These are phyloP conservation scores for Yamadazyma friedrichii DNA, from an alignment of 1,139 yeast genomes.

Conservation along the genomic window DNA sequence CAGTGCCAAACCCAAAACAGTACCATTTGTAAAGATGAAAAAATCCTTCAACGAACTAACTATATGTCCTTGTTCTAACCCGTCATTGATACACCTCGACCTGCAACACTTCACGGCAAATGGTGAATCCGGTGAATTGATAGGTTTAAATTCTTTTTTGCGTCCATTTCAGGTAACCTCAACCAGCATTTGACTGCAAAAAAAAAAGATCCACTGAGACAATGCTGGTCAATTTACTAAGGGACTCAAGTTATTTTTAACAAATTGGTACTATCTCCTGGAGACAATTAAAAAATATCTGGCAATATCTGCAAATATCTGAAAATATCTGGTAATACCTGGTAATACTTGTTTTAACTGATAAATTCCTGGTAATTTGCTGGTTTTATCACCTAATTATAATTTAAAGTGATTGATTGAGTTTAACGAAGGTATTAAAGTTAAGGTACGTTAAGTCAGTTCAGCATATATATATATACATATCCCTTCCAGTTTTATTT, in stretches of 20 bases:
- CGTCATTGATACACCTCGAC: too few relatives aligned
- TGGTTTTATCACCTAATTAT: constrained; percentile 1
- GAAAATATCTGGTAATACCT: constrained; percentile 45
- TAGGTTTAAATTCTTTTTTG: background rate
- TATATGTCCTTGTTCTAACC: too few relatives aligned
- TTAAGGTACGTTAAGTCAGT: background rate
- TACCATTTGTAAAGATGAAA: too few relatives aligned
- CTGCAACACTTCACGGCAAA: too few relatives aligned
- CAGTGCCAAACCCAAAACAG: too few relatives aligned
- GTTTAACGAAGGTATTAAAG: background rate
- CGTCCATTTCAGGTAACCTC: too few relatives aligned
- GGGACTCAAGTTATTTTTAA: background rate
- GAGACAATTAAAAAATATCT: too few relatives aligned
- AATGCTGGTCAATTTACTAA: constrained; percentile 1
- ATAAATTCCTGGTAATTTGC: constrained; percentile 9
- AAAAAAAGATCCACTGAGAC: background rate
- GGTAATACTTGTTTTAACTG: constrained; percentile 12
- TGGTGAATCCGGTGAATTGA: too few relatives aligned
- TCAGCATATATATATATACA: background rate
- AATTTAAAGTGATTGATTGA: background rate
- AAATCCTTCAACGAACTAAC: too few relatives aligned
- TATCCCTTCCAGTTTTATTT: background rate
- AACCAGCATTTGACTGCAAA: constrained; percentile 4
- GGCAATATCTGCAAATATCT: constrained; percentile 35
- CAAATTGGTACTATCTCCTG: background rate